Evolutionary conservation across 2,329 filamentous ascomycete species (phyloP).

Genomic region (Penicillium griseofulvum): DNA sequence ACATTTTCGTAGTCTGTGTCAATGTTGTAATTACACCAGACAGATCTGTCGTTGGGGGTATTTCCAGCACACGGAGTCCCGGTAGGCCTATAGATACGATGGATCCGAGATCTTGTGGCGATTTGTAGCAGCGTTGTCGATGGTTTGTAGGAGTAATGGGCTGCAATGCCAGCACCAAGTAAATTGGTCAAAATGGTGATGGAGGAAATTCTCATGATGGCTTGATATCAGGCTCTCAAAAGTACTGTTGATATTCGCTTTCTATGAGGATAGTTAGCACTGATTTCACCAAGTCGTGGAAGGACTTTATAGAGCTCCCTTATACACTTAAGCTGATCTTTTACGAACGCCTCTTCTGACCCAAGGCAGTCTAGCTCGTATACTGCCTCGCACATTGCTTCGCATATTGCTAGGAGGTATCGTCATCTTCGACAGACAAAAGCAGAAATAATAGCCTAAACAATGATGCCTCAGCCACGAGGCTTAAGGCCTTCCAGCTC

Average conservation of each 20-base stretch:
- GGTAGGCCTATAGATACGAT: neutral
- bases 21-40: slow-evolving; percentile 32
- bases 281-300: neutral
- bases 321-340: neutral
- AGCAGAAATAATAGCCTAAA: neutral
- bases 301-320: neutral
- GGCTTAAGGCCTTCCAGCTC: neutral
- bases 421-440: neutral
- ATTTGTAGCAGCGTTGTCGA: neutral
- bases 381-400: neutral
- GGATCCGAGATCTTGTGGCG: neutral
- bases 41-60: slow-evolving; percentile 23
- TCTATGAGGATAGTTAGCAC: neutral
- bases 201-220: neutral
- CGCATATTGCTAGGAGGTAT: neutral
- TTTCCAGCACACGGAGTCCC: slow-evolving; percentile 17
- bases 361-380: neutral
- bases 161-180: neutral
- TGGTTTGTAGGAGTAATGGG: neutral
- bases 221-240: neutral
- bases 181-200: neutral
- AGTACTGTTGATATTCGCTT: neutral
- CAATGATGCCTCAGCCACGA: neutral
- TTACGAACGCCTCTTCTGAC: neutral
- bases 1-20: slow-evolving; percentile 36